Percentiles rank a stretch among this genome's conserved stretches.
phyloP scores from a whole-genome alignment of 148 eudicot genomes.

The Cornus kousa region DNA sequence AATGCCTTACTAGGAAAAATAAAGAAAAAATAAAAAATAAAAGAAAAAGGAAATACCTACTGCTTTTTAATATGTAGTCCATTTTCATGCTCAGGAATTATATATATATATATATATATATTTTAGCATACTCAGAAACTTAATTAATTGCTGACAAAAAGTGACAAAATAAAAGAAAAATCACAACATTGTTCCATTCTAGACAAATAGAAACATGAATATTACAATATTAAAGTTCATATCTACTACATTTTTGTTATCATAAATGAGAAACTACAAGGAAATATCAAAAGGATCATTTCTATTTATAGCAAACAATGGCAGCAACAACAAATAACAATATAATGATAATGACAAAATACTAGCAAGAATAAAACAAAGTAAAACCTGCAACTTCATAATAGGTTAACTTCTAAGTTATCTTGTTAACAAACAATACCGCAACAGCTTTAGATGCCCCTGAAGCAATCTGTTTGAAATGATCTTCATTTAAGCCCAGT shows the following conservation, averaged over 20 bases:
- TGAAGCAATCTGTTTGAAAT: conserved; percentile 68
- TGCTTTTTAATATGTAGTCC: too few relatives aligned
- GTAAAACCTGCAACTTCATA: not conserved
- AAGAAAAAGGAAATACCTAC: too few relatives aligned
- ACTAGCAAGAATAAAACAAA: not conserved
- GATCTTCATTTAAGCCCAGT: conserved; percentile 84
- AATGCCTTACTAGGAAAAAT: too few relatives aligned
- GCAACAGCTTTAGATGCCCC: conserved; percentile 75
- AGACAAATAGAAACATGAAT: not conserved
- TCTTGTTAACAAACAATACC: conserved; percentile 39
- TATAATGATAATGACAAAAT: not conserved
- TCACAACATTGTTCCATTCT: not conserved
- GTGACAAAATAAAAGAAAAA: not conserved
- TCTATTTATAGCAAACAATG: not conserved
- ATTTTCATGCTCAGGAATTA: too few relatives aligned
- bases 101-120: too few relatives aligned
- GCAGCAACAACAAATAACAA: not conserved
- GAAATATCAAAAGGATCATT: not conserved
- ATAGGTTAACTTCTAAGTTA: conserved; percentile 1
- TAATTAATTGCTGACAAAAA: too few relatives aligned
- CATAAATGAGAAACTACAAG: not conserved
- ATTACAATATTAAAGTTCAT: not conserved
- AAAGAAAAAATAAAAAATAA: too few relatives aligned
- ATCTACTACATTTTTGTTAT: not conserved
- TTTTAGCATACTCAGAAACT: too few relatives aligned